Evolutionary conservation across 257 asterid genomes (phyloP).

Genomic region (Linaria vulgaris): DNA sequence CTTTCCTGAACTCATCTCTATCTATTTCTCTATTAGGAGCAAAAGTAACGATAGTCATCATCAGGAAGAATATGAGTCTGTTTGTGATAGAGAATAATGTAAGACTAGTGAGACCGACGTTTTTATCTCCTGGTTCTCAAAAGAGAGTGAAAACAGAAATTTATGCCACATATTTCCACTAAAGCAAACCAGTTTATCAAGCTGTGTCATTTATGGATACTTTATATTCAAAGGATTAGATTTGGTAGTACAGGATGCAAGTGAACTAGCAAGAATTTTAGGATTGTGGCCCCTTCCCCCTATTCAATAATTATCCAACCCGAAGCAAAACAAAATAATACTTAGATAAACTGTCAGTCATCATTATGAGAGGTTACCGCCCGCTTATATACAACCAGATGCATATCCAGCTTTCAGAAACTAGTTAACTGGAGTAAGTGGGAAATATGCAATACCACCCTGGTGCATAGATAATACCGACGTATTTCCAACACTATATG

Average conservation of each 20-base stretch:
- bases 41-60: conserved; percentile 20
- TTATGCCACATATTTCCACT: background rate
- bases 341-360: background rate
- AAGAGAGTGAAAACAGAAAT: conserved; percentile 14
- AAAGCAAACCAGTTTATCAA: conserved; percentile 1
- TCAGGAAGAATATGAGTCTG: conserved; percentile 4
- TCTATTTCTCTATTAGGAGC: conserved; percentile 57
- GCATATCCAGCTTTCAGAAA: background rate
- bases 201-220: background rate
- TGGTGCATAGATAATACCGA: too few relatives aligned
- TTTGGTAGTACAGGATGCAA: background rate
- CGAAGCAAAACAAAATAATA: too few relatives aligned
- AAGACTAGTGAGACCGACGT: too few relatives aligned
- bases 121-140: conserved; percentile 3
- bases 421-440: background rate
- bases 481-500: too few relatives aligned
- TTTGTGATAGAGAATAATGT: conserved; percentile 18
- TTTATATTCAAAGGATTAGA: background rate
- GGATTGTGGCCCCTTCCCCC: too few relatives aligned
- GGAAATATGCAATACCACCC: too few relatives aligned
- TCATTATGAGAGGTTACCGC: background rate
- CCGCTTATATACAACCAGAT: background rate
- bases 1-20: conserved; percentile 77
- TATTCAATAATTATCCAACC: too few relatives aligned
- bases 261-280: background rate